Percentiles rank a stretch among this genome's conserved stretches.
Conservation (phyloP, 2,329 filamentous ascomycete species). For the Blumeria hordei region DNA sequence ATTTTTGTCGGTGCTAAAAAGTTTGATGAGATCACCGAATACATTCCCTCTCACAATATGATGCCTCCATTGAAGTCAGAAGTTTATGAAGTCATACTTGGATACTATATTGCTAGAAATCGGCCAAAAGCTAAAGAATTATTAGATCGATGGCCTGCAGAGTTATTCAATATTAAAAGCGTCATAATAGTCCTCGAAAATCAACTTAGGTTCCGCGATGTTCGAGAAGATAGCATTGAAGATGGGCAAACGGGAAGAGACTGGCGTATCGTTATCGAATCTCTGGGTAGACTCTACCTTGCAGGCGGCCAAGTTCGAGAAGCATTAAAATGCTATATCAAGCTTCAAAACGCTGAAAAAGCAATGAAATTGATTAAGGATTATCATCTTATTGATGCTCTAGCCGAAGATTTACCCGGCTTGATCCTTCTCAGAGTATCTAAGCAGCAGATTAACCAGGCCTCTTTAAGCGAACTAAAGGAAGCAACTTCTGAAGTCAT, state of each 20-base stretch:
- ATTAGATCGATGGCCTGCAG: constrained; percentile 60
- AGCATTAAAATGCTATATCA: constrained; percentile 72
- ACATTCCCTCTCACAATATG: constrained; percentile 57
- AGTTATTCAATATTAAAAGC: constrained; percentile 57
- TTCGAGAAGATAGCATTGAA: constrained; percentile 52
- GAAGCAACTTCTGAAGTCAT: constrained; percentile 65
- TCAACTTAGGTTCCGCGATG: constrained; percentile 52
- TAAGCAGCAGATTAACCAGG: constrained; percentile 38
- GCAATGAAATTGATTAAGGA: constrained; percentile 71
- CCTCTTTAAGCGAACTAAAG: constrained; percentile 47
- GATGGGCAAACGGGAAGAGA: constrained; percentile 50
- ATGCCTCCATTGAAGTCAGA: constrained; percentile 55
- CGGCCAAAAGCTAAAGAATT: constrained; percentile 53
- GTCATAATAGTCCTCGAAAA: constrained; percentile 61
- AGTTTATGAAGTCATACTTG: constrained; percentile 73
- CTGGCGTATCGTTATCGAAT: constrained; percentile 75
- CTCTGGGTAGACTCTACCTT: constrained; percentile 63
- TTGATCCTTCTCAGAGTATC: constrained; percentile 75
- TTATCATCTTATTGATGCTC: constrained; percentile 69
- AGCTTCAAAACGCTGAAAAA: constrained; percentile 72
- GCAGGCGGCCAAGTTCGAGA: constrained; percentile 61
- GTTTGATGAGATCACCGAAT: constrained; percentile 71
- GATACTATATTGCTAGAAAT: constrained; percentile 66
- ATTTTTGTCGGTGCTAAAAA: constrained; percentile 66
- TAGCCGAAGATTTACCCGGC: constrained; percentile 71